Evolutionary conservation across 2,329 filamentous ascomycete species (phyloP).

Genomic region (Stemphylium beticola): DNA sequence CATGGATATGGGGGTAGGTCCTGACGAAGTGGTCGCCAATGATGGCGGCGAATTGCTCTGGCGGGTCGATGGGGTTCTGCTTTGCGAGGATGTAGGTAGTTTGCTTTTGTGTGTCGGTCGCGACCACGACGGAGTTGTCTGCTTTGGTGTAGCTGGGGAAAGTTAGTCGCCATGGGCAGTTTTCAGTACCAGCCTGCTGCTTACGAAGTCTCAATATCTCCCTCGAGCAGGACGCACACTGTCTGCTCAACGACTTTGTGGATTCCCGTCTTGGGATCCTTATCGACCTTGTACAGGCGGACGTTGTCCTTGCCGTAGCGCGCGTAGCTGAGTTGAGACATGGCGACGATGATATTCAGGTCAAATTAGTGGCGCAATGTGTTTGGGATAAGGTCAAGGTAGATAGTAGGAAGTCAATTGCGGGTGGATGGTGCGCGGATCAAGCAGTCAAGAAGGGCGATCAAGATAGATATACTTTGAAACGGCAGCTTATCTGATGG

Average conservation of each 20-base stretch:
- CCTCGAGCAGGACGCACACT: constrained; percentile 89
- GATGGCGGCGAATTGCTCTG: constrained; percentile 87
- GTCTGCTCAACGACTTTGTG: constrained; percentile 96
- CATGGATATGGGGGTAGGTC: constrained; percentile 85
- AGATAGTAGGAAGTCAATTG: constrained; percentile 7
- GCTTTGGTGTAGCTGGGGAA: constrained; percentile 79
- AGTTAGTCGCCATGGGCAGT: constrained; percentile 17
- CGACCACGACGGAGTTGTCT: constrained; percentile 94
- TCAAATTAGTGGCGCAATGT: background rate
- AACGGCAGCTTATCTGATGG: constrained; percentile 38
- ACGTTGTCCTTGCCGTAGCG: constrained; percentile 97
- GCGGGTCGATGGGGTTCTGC: constrained; percentile 87
- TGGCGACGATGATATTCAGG: constrained; percentile 30
- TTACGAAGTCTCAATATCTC: constrained; percentile 84
- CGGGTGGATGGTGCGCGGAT: constrained; percentile 12
- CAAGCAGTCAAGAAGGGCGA: constrained; percentile 21
- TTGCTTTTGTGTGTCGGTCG: constrained; percentile 98
- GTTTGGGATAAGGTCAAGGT: background rate
- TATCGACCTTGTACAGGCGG: constrained; percentile 93
- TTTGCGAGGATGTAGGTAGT: constrained; percentile 89
- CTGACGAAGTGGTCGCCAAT: constrained; percentile 88
- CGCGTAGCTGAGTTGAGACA: constrained; percentile 62
- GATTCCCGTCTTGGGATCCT: constrained; percentile 73
- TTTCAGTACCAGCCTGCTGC: constrained; percentile 47
- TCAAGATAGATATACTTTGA: constrained; percentile 38